Evolutionary conservation across 2,329 filamentous ascomycete genomes (phyloP), one percentile per base, ranked within the genome.

Genomic region (Penicillium sp.): DNA sequence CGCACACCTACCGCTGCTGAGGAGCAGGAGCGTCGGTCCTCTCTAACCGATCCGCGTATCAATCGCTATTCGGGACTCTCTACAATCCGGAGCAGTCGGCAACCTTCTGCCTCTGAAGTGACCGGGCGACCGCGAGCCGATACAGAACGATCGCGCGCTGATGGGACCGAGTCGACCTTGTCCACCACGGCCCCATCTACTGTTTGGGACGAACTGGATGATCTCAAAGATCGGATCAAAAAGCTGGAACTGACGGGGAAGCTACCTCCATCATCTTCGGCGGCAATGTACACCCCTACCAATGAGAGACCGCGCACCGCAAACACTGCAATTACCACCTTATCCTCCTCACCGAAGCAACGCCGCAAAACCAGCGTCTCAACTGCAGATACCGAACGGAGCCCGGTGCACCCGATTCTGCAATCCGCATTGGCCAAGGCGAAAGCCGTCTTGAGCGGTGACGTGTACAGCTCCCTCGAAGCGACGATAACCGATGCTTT

Each of bases 121-220:
- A 70, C 68, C 8, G 73, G 74, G 54, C 70, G 67, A 53, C 66
- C 61, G 47, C 72, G 60, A 57, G 62, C 63, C 52, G 73, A 71
- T 11, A 50, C 58, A n/a, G 73, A 76, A 24, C 72, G 69, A 50
- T 50, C 73, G 31, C 68, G 71, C 50, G 65, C 69, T 20, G 87
- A 92, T 66, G 88, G 87, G 9, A 92, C 91, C 0, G 91, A 94
- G 66, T 97, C 94, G 0, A 93, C 89, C 0, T 82, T 89, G 34
- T 97, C 94, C 0, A 94, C 90, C 0, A 92, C 88, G 1, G 91
- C 90, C 1, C 90, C 92, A 13, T 95, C 92, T 2, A 97, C 92
- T 0, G 90, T 99, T 3, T 99, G 94, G 94, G 94, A 97, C 70
- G 94, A 99, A 74, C 78, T 99, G 29, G 94, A 97, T 66, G 94